Percentiles rank a stretch among this genome's conserved stretches.
Evolutionary conservation across 108 stramenopile species (phyloP).

Genomic region (Bacterosira constricta): DNA sequence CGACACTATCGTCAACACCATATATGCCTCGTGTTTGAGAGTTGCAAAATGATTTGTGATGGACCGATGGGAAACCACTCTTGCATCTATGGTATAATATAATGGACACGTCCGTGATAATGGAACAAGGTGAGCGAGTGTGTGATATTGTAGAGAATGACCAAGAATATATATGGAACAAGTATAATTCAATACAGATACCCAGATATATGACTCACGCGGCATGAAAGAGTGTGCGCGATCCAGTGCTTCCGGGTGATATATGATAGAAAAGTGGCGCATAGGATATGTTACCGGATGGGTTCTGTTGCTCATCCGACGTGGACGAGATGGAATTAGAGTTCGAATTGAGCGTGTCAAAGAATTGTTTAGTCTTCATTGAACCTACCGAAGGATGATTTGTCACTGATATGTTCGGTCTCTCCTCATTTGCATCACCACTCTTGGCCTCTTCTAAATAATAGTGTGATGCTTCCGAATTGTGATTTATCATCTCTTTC

Average conservation of each 20-base stretch:
- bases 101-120: background rate
- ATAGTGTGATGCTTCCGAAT: too few species aligned
- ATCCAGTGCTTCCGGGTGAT: constrained; percentile 46
- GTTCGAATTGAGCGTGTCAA: too few species aligned
- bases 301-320: background rate
- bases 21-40: constrained; percentile 31
- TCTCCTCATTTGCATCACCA: too few species aligned
- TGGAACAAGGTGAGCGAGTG: background rate
- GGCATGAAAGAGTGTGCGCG: constrained; percentile 43
- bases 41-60: constrained; percentile 55
- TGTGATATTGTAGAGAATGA: background rate
- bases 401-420: too few species aligned
- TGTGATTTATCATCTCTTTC: too few species aligned
- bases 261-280: constrained; percentile 49
- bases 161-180: background rate
- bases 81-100: background rate
- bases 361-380: too few species aligned
- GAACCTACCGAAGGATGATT: too few species aligned
- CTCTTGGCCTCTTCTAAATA: too few species aligned
- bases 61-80: constrained; percentile 43
- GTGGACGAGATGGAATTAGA: too few species aligned
- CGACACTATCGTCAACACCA: constrained; percentile 19
- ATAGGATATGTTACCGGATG: background rate
- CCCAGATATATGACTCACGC: background rate
- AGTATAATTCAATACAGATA: background rate